A percentile compares a stretch with the other conserved stretches of the same genome.
These are phyloP conservation scores for Aspergillus sparsus DNA, from an alignment of 495 filamentous ascomycete genomes.

Conservation along the genomic window DNA sequence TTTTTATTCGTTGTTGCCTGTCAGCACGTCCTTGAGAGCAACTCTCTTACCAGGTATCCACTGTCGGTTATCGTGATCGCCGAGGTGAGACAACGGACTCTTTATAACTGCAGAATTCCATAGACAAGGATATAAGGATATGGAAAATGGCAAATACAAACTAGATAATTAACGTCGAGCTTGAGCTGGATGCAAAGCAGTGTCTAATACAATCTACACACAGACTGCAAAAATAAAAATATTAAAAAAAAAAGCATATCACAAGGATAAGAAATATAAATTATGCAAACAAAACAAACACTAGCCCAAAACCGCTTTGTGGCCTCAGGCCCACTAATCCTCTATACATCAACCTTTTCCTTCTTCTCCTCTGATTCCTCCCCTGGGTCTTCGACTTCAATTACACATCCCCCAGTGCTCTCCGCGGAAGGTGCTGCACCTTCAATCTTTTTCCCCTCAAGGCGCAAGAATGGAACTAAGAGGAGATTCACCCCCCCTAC, in stretches of 20 bases:
- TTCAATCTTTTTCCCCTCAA: not conserved
- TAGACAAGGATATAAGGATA: no score
- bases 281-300: conserved; percentile 2
- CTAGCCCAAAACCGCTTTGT: not conserved
- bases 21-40: no score
- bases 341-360: not conserved
- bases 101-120: no score
- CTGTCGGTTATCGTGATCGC: no score
- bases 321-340: no score
- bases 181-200: no score
- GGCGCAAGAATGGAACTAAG: conserved; percentile 6
- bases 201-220: not conserved
- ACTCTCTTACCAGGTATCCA: no score
- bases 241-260: not conserved
- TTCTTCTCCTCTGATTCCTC: not conserved
- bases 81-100: no score
- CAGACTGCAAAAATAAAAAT: not conserved
- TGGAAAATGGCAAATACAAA: no score
- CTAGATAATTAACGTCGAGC: no score
- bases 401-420: not conserved
- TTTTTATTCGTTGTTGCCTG: no score
- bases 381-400: no score
- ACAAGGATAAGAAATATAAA: not conserved
- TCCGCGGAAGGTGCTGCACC: conserved; percentile 1
- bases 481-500: conserved; percentile 8